Conservation (phyloP, 345 rosid species). For the Gossypium turneri region DNA sequence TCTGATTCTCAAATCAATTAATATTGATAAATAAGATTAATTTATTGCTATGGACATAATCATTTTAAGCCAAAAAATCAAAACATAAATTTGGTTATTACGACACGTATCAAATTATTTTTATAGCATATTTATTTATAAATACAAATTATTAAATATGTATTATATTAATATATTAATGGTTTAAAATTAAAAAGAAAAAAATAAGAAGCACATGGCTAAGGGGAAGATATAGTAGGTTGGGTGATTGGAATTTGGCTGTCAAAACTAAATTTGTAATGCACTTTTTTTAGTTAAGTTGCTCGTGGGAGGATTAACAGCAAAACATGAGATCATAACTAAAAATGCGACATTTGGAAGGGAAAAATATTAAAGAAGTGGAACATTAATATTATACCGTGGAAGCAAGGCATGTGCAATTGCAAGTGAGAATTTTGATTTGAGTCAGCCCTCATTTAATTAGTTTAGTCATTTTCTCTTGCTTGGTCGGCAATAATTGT, state of each 20-base stretch:
- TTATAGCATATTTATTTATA: too few species aligned
- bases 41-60: neutral
- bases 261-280: neutral
- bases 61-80: neutral
- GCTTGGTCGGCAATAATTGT: constrained; percentile 10
- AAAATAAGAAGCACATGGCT: neutral
- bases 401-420: constrained; percentile 15
- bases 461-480: neutral
- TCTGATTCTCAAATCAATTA: neutral
- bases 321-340: neutral
- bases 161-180: too few species aligned
- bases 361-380: neutral
- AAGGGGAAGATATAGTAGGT: neutral
- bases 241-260: neutral
- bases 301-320: constrained; percentile 9
- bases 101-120: too few species aligned
- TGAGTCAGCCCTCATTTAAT: neutral
- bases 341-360: neutral
- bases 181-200: too few species aligned
- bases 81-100: neutral
- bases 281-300: neutral
- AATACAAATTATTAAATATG: too few species aligned
- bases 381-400: neutral
- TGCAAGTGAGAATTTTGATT: constrained; percentile 13
- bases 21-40: neutral